Base-by-base conservation (phyloP, 805 yeast genomes). In the Saccharomycopsis vini region DNA sequence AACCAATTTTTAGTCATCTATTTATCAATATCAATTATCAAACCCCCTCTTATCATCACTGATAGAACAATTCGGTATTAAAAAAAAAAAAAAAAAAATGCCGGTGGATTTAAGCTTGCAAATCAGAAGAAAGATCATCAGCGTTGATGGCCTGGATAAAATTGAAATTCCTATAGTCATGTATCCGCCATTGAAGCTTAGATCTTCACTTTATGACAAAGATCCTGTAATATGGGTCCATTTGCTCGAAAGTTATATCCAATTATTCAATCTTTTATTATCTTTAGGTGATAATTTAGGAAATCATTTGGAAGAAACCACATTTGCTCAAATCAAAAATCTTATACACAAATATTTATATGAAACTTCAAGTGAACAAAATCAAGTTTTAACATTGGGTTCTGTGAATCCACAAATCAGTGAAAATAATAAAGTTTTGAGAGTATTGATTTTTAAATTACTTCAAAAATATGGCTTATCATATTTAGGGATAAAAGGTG, bases 211-310 rank as follows among this genome's bases (percentile, higher is more conserved):
- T 56, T 79, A 81, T 5, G 92, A 83, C 55, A 82, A 76, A 49
- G 94, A 83, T 56, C 94, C 94, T 0, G 88, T 83, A 19, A 83
- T 83, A 6, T 83, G 90, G 88, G 81, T 73, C 3, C 87, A 81
- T 57, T 61, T 81, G 18, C 60, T 83, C 15, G 85, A 80, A 51
- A 73, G 74, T 3, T 83, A 81, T 58, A 74, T 81, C 43, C 58
- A 56, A 15, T 63, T 76, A 18, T 70, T 77, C 52, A 65, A 71
- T 45, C 72, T 64, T 46, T 57, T 82, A 4, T 13, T 34, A 12
- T 12, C 37, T 9, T 58, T 73, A 28, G 52, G 55, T 2, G 50
- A 58, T 12, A 58, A 64, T 2, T 35, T 68, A 7, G 60, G 62
- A 5, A 46, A 54, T 12, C 64, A 62, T 35, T 58, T 82, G 7